Base-by-base conservation (phyloP, 192 early-diverging fungal species). In the Spizellomyces sp. region DNA sequence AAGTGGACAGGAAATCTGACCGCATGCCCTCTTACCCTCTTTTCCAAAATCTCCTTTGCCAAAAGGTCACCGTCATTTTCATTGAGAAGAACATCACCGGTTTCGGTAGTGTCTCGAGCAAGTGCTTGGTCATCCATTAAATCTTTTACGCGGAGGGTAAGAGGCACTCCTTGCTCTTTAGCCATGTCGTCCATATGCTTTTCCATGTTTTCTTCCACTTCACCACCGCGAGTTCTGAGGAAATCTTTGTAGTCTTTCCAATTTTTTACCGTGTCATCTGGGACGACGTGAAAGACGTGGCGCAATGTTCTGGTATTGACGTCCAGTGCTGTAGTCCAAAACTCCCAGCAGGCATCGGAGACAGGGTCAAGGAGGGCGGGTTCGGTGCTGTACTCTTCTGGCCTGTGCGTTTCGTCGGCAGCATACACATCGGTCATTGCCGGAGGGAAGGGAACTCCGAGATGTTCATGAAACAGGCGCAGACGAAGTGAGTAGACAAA, bases 201-300 rank as follows among this genome's bases (percentile, higher is more conserved):
- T 45, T 75, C 73, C 14, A 75, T 14, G 15, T 67, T 62, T 45
- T 67, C 66, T 56, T 69, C 73, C 48, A 66, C 66, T 43, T 59
- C 52, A 4, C 66, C 66, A 10, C 73, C 73, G 41, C 66, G 43
- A 7, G 45, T 27, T 47, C 67, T 3, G 9, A 71, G 44, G 48
- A 78, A 78, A 12, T 54, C 46, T 14, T 76, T 41, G 67, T 76
- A 76, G 42, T 76, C 41, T 12, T 64, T 48, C 82, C 88, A 91
- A 43, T 69, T 89, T 54, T 80, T 79, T 43, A 90, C 83, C 0
- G 91, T 91, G 58, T 95, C 89, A 66, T 96, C 93, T 14, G 94
- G 94, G 17, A 94, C 88, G 75, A 90, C 92, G 43, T 88, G 87
- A 80, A 96, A 96, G 8, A 95, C 89, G 17, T 91, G 85, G 36